Base-by-base conservation (phyloP, 441 rosid species). In the Gossypium schwendimanii region DNA sequence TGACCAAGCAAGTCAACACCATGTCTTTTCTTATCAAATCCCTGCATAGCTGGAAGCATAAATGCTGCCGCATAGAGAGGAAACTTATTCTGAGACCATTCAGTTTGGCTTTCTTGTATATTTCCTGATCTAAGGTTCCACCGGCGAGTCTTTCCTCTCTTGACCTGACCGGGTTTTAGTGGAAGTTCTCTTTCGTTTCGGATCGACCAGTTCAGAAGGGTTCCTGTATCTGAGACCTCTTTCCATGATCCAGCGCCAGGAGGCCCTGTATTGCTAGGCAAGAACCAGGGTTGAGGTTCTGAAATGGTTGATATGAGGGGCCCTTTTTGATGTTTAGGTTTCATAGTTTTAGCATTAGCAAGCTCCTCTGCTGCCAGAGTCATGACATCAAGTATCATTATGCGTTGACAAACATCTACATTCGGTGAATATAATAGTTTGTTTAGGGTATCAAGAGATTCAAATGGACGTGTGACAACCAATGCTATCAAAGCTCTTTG, bases 41-140 rank as follows among this genome's bases (percentile, higher is more conserved):
- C 95, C 86, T 86, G 87, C 99, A 95, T 95, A 74, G 91, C 93
- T 80, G 99, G 99, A 80, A 95, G 98, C 98, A 95, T 93, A 86
- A 93, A 93, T 17, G 99, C 94, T 44, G 97, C 97, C 41, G 96
- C 96, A 73, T 90, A 93, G 36, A 88, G 64, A 60, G 97, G 99
- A 75, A 95, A 95, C 72, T 81, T 90, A 71, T 95, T 95, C 47
- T 86, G 92, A 58, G 91, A 80, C 87, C 84, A 81, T 60, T 87
- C 96, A 44, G 76, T 63, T 70, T 78, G 87, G 77, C 71, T 77
- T 75, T 81, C 85, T 75, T 67, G 87, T 49, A 69, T 66, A 71
- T 76, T 86, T 75, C 79, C 70, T 52, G 90, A 84, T 81, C 78
- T 84, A 17, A 81, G 73, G 85, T 92, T 77, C 99, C 97, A 93